These are phyloP conservation scores for Bipolaris bicolor DNA, from an alignment of 2,329 filamentous ascomycete genomes.

Conservation along the genomic window DNA sequence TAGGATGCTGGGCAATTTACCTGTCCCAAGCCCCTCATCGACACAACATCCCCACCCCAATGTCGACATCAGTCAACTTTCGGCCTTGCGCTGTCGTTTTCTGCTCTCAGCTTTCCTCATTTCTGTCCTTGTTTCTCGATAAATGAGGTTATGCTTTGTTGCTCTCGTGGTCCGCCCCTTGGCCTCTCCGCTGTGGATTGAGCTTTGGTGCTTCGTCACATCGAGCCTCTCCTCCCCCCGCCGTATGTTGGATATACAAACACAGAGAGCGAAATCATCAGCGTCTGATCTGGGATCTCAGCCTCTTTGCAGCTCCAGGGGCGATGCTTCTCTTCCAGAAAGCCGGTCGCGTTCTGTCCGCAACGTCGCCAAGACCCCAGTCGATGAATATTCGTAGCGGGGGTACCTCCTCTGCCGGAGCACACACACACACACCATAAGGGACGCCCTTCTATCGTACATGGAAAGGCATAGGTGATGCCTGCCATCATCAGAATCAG, in stretches of 20 bases:
- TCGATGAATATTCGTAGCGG: neutral
- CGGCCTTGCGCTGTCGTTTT: neutral
- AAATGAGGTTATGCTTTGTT: neutral
- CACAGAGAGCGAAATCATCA: neutral
- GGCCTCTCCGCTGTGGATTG: neutral
- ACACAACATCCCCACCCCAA: neutral
- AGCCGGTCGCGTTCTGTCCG: neutral
- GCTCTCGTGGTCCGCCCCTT: neutral
- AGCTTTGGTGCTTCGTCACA: neutral
- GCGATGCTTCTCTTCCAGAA: neutral
- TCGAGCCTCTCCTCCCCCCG: neutral
- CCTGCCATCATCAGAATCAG: neutral
- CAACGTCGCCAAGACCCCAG: neutral
- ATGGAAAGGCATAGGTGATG: neutral
- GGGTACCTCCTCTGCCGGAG: constrained; percentile 1
- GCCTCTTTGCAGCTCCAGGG: neutral
- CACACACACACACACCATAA: neutral
- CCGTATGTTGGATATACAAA: neutral
- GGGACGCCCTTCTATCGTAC: neutral
- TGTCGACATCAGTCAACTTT: neutral
- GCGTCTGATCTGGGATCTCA: neutral
- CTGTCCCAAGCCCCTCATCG: neutral
- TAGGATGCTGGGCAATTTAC: neutral
- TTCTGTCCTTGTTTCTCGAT: neutral
- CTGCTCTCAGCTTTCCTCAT: neutral